Evolutionary conservation across 73 alveolate species (phyloP), one percentile per base, ranked within the genome.

Genomic region (Paraurostyla sp.): DNA sequence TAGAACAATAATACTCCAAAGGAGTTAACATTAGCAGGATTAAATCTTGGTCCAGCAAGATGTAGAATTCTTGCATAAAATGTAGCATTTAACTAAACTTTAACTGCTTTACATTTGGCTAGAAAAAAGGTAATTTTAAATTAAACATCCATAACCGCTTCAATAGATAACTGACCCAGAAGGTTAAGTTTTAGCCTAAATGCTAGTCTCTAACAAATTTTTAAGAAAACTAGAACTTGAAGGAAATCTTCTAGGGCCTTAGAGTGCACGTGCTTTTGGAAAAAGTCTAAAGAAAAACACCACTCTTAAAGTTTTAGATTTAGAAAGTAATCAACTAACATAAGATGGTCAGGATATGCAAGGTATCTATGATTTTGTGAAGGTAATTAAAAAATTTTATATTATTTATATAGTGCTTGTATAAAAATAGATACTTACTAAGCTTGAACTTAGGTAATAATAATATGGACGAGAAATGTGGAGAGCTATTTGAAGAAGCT

Each of bases 181-280:
- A 78, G 98, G 96, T 9, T 33, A 3, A 30, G 89, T 68, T 63
- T 33, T 93, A 23, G 98, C 98, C 11, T 86, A 78, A 50, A 93
- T 93, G 98, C 76, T 93, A 22, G 56, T 62, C 46, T 73, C 89
- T 33, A 91, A 93, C 78, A 91, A 91, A 69, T 51, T 57, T 59
- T 69, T 94, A 25, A 57, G 94, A 51, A 94, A 94, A 80, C 90
- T 94, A 29, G 98, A 94, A 78, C 84, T 94, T 49, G 98, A 94
- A 83, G 98, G 98, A 16, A 94, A 94, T 82, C 58, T 92, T 29
- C 78, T 94, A 4, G 98, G 98, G 0, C 96, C 96, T 22, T 36
- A 82, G 71, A 82, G 95, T 25, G 96, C 95, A 16, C 30, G 78
- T n/a, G 95, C 87, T 22, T 71, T 94, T 69, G 98, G 96, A 27